Conservation (phyloP, 441 rosid genomes). For the Aquilaria agallochum region DNA sequence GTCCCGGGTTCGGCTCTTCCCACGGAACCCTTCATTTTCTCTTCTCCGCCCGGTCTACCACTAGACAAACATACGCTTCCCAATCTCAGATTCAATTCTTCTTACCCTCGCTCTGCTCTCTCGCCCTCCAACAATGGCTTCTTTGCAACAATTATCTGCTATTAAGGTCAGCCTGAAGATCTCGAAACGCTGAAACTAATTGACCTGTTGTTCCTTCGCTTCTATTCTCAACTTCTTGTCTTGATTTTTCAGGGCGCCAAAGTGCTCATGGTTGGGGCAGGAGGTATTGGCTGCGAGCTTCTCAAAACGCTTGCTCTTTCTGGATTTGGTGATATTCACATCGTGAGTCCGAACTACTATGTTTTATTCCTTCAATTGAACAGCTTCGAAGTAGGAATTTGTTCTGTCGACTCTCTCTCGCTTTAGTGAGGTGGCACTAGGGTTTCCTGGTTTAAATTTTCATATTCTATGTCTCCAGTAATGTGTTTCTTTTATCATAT, state of each 20-base stretch:
- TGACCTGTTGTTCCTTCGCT: neutral
- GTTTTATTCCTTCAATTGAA: neutral
- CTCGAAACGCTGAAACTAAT: neutral
- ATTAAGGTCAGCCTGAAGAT: conserved; percentile 44
- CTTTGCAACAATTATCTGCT: conserved; percentile 38
- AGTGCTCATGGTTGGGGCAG: conserved; percentile 98
- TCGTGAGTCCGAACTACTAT: conserved; percentile 41
- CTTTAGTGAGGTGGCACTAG: conserved; percentile 6
- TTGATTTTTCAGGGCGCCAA: conserved; percentile 57
- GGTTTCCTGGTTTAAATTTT: conserved; percentile 10
- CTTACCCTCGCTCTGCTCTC: neutral
- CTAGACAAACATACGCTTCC: neutral
- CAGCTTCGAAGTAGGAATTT: neutral
- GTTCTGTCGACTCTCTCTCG: neutral
- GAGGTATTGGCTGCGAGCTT: conserved; percentile 97
- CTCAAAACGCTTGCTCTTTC: conserved; percentile 96
- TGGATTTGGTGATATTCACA: conserved; percentile 86
- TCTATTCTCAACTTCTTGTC: conserved; percentile 3
- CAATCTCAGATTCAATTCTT: conserved; percentile 3
- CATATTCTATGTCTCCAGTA: no score
- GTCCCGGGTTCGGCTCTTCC: conserved; percentile 30
- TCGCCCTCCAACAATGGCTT: conserved; percentile 41
- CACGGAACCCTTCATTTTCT: neutral
- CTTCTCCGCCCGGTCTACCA: neutral
- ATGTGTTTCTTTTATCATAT: no score